Evolutionary conservation across 2,329 filamentous ascomycete species (phyloP).

Genomic region (Akanthomyces muscarius): DNA sequence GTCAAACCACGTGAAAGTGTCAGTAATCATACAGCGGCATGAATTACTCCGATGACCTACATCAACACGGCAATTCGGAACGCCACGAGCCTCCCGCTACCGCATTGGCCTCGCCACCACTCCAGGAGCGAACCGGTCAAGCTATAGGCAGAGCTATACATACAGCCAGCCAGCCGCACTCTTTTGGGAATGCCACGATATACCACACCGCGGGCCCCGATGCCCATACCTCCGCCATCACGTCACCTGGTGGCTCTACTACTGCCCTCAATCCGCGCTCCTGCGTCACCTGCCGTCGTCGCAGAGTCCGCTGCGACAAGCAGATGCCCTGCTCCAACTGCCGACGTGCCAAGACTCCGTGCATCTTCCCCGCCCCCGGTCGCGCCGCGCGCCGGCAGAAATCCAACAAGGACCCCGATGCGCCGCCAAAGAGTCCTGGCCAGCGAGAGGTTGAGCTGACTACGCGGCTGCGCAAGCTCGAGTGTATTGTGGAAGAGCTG

Average conservation of each 20-base stretch:
- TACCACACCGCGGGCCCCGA: conserved; percentile 39
- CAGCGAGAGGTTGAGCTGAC: conserved; percentile 65
- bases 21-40: conserved; percentile 4
- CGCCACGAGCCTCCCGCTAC: conserved; percentile 3
- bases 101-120: not conserved
- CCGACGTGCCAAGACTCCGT: conserved; percentile 64
- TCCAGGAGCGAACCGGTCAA: not conserved
- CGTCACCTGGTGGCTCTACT: conserved; percentile 30
- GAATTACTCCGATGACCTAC: conserved; percentile 11
- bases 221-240: conserved; percentile 34
- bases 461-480: conserved; percentile 66
- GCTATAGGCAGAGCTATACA: not conserved
- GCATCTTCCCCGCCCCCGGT: conserved; percentile 70
- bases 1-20: not conserved
- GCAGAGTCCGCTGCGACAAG: conserved; percentile 77
- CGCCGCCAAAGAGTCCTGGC: conserved; percentile 52
- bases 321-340: conserved; percentile 73
- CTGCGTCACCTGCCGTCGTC: conserved; percentile 47
- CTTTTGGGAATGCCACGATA: conserved; percentile 34
- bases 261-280: conserved; percentile 44
- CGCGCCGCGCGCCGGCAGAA: conserved; percentile 65
- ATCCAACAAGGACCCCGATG: conserved; percentile 58
- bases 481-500: conserved; percentile 69
- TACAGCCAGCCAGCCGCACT: conserved; percentile 20
- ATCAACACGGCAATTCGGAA: not conserved